phyloP scores from a whole-genome alignment of 1,139 yeast species.

The Magnusiomyces sp. region DNA sequence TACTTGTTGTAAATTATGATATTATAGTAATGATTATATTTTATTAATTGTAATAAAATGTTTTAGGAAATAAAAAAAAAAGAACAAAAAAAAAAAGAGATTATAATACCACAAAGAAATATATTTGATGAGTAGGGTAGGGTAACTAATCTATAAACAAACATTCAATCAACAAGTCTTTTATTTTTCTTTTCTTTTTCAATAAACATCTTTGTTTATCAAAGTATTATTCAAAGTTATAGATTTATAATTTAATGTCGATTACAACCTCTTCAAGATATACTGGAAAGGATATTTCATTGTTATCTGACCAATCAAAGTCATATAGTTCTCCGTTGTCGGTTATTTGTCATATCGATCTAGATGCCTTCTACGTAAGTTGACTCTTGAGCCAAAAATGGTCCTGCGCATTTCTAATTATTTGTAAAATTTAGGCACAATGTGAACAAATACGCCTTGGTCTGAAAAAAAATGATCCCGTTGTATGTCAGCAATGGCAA shows the following conservation, averaged over 20 bases:
- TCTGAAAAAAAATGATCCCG: slow-evolving; percentile 59
- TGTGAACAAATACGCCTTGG: slow-evolving; percentile 76
- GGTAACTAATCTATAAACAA: not conserved
- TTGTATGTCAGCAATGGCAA: slow-evolving; percentile 92
- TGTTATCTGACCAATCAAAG: slow-evolving; percentile 1
- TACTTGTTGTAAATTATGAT: too few relatives aligned
- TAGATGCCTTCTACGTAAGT: slow-evolving; percentile 76
- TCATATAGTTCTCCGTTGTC: slow-evolving; percentile 56
- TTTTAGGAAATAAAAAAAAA: too few relatives aligned
- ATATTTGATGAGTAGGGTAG: too few relatives aligned
- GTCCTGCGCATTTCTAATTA: not conserved
- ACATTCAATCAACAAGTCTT: not conserved
- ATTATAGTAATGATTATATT: too few relatives aligned
- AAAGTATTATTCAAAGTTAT: not conserved
- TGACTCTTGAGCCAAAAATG: not conserved
- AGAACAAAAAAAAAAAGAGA: too few relatives aligned
- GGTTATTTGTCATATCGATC: slow-evolving; percentile 75
- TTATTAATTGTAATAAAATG: too few relatives aligned
- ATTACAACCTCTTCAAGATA: not conserved
- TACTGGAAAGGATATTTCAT: not conserved
- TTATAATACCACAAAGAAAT: too few relatives aligned
- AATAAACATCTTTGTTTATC: not conserved
- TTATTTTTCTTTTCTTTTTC: not conserved
- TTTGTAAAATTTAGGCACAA: slow-evolving; percentile 42
- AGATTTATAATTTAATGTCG: not conserved